Percentiles rank a stretch among this genome's conserved stretches.
Conservation (phyloP, 768 basidiomycete genomes). For the Calvatia gigantea region DNA sequence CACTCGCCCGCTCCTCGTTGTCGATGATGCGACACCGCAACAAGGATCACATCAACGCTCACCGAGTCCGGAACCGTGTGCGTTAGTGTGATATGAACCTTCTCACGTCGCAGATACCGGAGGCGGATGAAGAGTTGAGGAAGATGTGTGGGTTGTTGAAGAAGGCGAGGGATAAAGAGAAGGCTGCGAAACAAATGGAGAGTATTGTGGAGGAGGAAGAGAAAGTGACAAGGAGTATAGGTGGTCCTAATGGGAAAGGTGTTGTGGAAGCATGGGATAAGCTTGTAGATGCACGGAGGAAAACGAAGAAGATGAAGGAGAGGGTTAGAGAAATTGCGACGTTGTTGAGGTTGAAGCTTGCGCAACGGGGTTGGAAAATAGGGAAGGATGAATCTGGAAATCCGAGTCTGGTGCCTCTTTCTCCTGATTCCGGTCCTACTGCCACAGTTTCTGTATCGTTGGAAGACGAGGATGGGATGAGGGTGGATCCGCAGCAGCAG, state of each 20-base stretch:
- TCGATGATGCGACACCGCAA: constrained; percentile 29
- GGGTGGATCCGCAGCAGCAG: background rate
- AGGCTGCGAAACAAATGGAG: constrained; percentile 18
- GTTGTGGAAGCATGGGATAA: background rate
- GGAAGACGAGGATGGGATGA: constrained; percentile 2
- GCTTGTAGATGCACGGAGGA: constrained; percentile 2
- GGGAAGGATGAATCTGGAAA: constrained; percentile 6
- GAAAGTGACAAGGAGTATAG: constrained; percentile 19
- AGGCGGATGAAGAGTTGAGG: constrained; percentile 40
- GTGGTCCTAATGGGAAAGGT: background rate
- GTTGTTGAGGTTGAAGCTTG: constrained; percentile 8
- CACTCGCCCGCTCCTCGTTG: constrained; percentile 27
- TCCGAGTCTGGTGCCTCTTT: background rate
- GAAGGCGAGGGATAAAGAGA: constrained; percentile 22
- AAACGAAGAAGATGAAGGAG: constrained; percentile 6
- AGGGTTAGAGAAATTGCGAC: constrained; percentile 9
- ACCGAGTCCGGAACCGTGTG: constrained; percentile 10
- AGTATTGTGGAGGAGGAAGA: constrained; percentile 27
- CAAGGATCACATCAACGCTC: background rate
- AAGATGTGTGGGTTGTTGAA: constrained; percentile 38
- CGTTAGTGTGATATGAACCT: constrained; percentile 17
- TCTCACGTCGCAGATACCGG: constrained; percentile 22
- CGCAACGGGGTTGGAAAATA: constrained; percentile 4
- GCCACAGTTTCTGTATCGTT: background rate
- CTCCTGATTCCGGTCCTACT: background rate